Evolutionary conservation across 257 asterid genomes (phyloP).

Genomic region (Solanum habrochaites): DNA sequence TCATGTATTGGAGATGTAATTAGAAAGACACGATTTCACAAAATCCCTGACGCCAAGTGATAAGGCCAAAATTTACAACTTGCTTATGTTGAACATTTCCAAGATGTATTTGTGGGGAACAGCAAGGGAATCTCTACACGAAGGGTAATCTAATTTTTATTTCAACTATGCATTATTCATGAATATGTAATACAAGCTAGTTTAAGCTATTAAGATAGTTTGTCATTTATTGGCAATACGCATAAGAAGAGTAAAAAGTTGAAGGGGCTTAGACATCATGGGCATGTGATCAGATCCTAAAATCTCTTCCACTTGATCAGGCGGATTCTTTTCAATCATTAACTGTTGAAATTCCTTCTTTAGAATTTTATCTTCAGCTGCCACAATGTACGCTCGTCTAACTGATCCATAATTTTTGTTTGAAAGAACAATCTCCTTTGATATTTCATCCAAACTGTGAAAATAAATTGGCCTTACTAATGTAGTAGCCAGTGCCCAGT

Average conservation of each 20-base stretch:
- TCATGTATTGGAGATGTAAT: background rate
- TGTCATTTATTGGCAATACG: background rate
- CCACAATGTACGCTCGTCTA: conserved; percentile 12
- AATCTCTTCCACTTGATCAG: conserved; percentile 11
- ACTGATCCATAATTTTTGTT: conserved; percentile 12
- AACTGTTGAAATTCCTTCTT: conserved; percentile 10
- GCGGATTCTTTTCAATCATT: conserved; percentile 6
- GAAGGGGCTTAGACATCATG: conserved; percentile 19
- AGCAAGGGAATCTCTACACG: background rate
- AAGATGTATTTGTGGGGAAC: background rate
- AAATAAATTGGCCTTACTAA: conserved; percentile 7
- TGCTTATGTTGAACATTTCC: background rate
- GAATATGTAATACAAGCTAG: background rate
- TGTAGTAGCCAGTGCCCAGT: conserved; percentile 16
- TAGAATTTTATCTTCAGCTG: conserved; percentile 8
- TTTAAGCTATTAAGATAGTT: background rate
- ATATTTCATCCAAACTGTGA: background rate
- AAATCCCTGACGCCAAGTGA: background rate
- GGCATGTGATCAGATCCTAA: conserved; percentile 29
- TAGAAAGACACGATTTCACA: background rate
- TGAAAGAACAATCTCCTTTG: conserved; percentile 1
- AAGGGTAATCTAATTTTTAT: background rate
- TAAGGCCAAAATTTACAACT: background rate
- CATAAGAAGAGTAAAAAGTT: conserved; percentile 10
- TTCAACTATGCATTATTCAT: background rate